Evolutionary conservation across 495 filamentous ascomycete genomes (phyloP).

Genomic region (Neurospora sp.): DNA sequence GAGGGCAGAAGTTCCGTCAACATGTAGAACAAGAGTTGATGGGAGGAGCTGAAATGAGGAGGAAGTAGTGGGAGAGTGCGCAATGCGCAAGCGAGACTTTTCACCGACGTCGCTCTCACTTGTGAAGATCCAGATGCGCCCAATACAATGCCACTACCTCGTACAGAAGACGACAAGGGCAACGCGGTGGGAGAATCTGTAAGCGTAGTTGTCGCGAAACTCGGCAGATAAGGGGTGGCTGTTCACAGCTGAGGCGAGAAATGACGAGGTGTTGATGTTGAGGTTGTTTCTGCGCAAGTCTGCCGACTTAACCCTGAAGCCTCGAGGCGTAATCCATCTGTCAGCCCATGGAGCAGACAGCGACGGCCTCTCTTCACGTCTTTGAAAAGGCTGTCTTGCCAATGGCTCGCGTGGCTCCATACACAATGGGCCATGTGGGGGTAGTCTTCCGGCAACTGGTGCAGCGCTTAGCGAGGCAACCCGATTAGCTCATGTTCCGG

Average conservation of each 20-base stretch:
- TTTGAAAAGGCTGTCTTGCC: not conserved
- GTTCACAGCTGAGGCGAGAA: too few species aligned
- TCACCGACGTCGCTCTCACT: not conserved
- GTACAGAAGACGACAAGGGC: too few species aligned
- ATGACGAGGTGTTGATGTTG: not conserved
- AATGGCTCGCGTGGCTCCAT: not conserved
- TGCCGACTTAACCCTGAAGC: not conserved
- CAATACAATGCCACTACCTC: too few species aligned
- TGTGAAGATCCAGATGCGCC: not conserved
- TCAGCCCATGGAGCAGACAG: not conserved
- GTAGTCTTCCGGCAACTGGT: too few species aligned
- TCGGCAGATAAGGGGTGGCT: too few species aligned
- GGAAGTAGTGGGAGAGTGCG: fast-evolving
- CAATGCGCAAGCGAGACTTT: not conserved
- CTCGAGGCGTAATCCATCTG: not conserved
- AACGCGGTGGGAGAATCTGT: too few species aligned
- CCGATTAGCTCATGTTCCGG: not conserved
- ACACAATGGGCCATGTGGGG: not conserved
- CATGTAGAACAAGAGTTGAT: too few species aligned
- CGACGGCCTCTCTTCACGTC: not conserved
- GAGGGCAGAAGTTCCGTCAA: not conserved
- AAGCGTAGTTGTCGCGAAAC: too few species aligned
- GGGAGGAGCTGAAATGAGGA: not conserved
- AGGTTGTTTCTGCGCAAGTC: not conserved
- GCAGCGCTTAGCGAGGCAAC: not conserved